Base-by-base conservation (phyloP, 2,329 filamentous ascomycete species). In the Chalaropsis thielavioides region DNA sequence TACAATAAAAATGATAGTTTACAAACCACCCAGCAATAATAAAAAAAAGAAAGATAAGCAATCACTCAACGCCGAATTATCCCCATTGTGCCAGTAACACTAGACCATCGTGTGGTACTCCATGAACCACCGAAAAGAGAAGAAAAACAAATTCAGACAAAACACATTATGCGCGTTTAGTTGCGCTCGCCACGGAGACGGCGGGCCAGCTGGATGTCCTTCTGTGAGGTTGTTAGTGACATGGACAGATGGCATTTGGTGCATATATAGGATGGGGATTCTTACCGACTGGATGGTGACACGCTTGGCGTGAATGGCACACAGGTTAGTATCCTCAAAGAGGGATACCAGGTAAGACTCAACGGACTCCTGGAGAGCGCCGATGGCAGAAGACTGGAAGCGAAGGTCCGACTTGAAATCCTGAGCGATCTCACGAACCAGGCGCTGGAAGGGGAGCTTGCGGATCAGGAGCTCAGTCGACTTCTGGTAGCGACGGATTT, bases 401-500 rank as follows among this genome's bases (percentile, higher is more conserved):
- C 92, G 89, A 68, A 95, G 88, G 70, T 95, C 89, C 72, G 89
- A 92, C 81, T 95, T 95, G 83, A 96, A 91, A 79, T 95, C 89
- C 77, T 95, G 88, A 46, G 91, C 91, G 69, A 97, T 96, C 81
- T 99, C 92, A 82, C 92, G 90, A 70, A 96, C 94, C 75, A 99
- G 82, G 76, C 94, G 89, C 81, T 96, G 90, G 83, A 99, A 99
- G 68, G 94, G 94, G 69, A 96, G 87, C 83, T 96, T 97, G 79
- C 90, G 87, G 79, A 99, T 91, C 72, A 99, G 81, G 62, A 99
- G 86, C 81, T 97, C 92, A 62, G 92, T 96, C 69, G 88, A 90
- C 82, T 95, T 95, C 82, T 97, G 92, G 83, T 97, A 97, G 75
- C 89, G 88, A 83, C 92, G 88, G 74, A 99, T 99, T 82, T 99